These are phyloP conservation scores for Xylariomycetidae sp. DNA, from an alignment of 2,329 filamentous ascomycete species.

Conservation along the genomic window DNA sequence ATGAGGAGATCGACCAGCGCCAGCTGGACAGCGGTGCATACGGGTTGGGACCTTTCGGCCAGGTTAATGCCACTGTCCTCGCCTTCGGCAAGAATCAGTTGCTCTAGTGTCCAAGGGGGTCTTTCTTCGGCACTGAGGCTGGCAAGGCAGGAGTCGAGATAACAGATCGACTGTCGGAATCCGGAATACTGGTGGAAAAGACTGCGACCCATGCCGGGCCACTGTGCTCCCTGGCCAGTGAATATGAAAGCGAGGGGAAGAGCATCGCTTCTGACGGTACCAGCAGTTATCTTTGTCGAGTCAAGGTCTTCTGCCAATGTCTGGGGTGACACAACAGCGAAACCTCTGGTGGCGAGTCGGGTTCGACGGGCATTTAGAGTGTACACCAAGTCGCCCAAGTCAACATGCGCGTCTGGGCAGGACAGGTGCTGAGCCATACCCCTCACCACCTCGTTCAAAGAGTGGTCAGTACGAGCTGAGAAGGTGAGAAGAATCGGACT, in stretches of 20 bases:
- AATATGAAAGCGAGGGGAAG: slow-evolving; percentile 29
- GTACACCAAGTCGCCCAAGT: too few relatives aligned
- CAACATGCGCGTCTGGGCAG: too few relatives aligned
- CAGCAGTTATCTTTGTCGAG: too few relatives aligned
- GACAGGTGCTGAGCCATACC: too few relatives aligned
- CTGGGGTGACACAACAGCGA: too few relatives aligned
- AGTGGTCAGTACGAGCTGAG: too few relatives aligned
- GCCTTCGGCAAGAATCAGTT: slow-evolving; percentile 8
- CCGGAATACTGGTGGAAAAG: slow-evolving; percentile 12
- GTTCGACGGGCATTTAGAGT: too few relatives aligned
- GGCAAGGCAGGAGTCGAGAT: slow-evolving; percentile 12
- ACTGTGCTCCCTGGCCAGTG: slow-evolving; percentile 41
- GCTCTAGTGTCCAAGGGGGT: slow-evolving; percentile 12
- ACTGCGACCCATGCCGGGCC: slow-evolving; percentile 32
- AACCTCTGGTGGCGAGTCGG: too few relatives aligned
- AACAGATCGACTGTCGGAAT: slow-evolving; percentile 8
- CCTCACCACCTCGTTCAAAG: too few relatives aligned
- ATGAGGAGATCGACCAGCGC: slow-evolving; percentile 28
- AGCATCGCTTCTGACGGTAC: too few relatives aligned
- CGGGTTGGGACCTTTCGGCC: slow-evolving; percentile 15
- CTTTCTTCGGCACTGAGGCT: slow-evolving; percentile 9
- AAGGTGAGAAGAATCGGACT: too few relatives aligned
- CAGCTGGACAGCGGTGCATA: slow-evolving; percentile 35
- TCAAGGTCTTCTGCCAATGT: too few relatives aligned
- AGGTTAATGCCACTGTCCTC: slow-evolving; percentile 8